phyloP scores from a whole-genome alignment of 345 rosid species.

The Melaleuca alternifolia region DNA sequence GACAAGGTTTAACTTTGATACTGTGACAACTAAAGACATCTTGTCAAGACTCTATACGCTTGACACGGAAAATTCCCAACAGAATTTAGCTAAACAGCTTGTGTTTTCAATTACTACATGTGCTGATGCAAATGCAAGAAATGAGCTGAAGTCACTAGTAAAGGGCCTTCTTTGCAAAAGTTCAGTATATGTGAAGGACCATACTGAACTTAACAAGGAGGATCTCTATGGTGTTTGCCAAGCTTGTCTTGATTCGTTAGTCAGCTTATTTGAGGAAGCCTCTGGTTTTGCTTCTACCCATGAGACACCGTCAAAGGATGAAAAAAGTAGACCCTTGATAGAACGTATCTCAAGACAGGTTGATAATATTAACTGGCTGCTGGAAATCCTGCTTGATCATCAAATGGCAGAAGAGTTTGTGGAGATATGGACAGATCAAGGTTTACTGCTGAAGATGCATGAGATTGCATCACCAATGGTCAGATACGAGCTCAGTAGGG shows the following conservation, averaged over 20 bases:
- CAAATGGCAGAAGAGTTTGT: slow-evolving; percentile 87
- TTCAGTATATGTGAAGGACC: slow-evolving; percentile 81
- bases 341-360: slow-evolving; percentile 71
- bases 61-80: slow-evolving; percentile 25
- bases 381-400: slow-evolving; percentile 67
- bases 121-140: slow-evolving; percentile 58
- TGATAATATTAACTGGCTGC: slow-evolving; percentile 77
- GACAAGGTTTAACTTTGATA: slow-evolving; percentile 43
- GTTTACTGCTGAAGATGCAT: slow-evolving; percentile 41
- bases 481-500: slow-evolving; percentile 79
- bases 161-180: slow-evolving; percentile 81
- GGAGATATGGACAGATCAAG: slow-evolving; percentile 61
- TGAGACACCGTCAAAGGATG: slow-evolving; percentile 8
- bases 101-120: slow-evolving; percentile 61
- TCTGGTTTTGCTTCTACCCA: slow-evolving; percentile 6
- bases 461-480: slow-evolving; percentile 72
- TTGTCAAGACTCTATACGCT: slow-evolving; percentile 42
- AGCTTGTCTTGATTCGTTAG: slow-evolving; percentile 43
- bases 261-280: slow-evolving; percentile 49
- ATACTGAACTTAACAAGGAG: slow-evolving; percentile 55
- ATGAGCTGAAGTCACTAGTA: slow-evolving; percentile 68
- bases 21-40: slow-evolving; percentile 46
- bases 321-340: slow-evolving; percentile 47
- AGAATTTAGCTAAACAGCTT: slow-evolving; percentile 57
- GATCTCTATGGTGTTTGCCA: slow-evolving; percentile 51